phyloP scores from a whole-genome alignment of 208 protist species.

The Acanthamoeba healyi region DNA sequence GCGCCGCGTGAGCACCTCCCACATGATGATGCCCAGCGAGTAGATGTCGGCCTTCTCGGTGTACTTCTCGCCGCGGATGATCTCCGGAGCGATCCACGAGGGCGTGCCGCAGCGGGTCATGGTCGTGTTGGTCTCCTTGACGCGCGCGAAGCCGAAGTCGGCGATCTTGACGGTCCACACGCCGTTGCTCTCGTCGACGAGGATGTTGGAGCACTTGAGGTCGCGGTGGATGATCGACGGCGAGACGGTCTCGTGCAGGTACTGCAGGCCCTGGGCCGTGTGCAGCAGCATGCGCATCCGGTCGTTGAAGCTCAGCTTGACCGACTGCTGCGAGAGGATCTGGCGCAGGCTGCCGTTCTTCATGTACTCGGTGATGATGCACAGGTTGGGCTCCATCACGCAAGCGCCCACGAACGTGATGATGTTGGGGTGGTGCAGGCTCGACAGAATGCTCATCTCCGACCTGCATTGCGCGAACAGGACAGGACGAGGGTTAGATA shows the following conservation, averaged over 20 bases:
- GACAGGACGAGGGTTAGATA: too few relatives aligned
- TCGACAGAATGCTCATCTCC: constrained; percentile 43
- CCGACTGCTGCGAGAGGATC: not conserved
- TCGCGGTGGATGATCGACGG: constrained; percentile 35
- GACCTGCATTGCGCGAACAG: not conserved
- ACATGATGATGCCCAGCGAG: constrained; percentile 43
- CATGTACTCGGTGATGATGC: constrained; percentile 69
- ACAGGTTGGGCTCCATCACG: constrained; percentile 26
- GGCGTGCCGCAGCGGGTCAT: constrained; percentile 34
- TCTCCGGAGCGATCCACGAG: constrained; percentile 39
- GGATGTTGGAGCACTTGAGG: constrained; percentile 52
- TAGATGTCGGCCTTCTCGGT: constrained; percentile 60
- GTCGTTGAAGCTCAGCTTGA: constrained; percentile 39
- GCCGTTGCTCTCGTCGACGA: constrained; percentile 29
- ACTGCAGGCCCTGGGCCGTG: constrained; percentile 34
- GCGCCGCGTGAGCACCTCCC: constrained; percentile 34
- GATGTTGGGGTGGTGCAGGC: constrained; percentile 48
- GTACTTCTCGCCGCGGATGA: constrained; percentile 56
- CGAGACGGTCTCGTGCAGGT: constrained; percentile 14
- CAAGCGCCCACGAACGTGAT: constrained; percentile 24
- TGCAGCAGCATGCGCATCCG: constrained; percentile 44
- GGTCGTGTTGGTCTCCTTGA: constrained; percentile 39
- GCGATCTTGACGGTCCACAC: constrained; percentile 50
- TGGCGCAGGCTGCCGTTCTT: not conserved
- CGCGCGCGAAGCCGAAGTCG: constrained; percentile 33